These are phyloP conservation scores for Aureobasidium pullulans DNA, from an alignment of 2,329 filamentous ascomycete genomes.

Conservation along the genomic window DNA sequence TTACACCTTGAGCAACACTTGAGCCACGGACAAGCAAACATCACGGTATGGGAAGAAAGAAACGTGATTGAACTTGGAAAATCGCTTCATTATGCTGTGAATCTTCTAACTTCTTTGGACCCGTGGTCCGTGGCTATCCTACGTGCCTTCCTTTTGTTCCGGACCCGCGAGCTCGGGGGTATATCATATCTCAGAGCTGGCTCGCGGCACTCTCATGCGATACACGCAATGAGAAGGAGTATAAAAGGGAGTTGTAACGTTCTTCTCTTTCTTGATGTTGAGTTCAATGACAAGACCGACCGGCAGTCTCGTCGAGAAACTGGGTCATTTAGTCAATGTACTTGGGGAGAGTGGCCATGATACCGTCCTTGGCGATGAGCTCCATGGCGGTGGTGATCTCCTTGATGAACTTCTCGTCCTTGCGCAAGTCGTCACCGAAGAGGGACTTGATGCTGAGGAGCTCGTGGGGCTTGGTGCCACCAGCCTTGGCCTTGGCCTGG, in stretches of 20 bases:
- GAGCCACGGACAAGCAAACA: too few species aligned
- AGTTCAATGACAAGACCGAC: not conserved
- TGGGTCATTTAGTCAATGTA: constrained; percentile 24
- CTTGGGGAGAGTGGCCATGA: constrained; percentile 44
- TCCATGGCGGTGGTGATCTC: constrained; percentile 43
- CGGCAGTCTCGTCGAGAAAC: not conserved
- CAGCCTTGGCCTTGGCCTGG: constrained; percentile 38
- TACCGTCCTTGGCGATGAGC: constrained; percentile 40
- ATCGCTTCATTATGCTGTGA: constrained; percentile 5
- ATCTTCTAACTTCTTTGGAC: not conserved
- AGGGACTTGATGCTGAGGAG: constrained; percentile 42
- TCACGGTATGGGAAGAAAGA: not conserved
- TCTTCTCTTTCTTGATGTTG: not conserved
- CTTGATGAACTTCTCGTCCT: constrained; percentile 41
- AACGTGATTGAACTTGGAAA: not conserved
- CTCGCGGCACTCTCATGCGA: not conserved
- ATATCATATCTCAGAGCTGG: constrained; percentile 1
- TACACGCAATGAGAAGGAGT: not conserved
- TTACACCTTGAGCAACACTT: too few species aligned
- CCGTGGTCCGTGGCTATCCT: not conserved
- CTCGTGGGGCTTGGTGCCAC: constrained; percentile 35
- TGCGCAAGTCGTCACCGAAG: constrained; percentile 46
- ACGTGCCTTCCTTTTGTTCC: not conserved
- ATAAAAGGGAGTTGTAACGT: not conserved
- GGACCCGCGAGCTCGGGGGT: constrained; percentile 5